Base-by-base conservation (phyloP, 345 rosid genomes). In the Bretschneidera sinensis region DNA sequence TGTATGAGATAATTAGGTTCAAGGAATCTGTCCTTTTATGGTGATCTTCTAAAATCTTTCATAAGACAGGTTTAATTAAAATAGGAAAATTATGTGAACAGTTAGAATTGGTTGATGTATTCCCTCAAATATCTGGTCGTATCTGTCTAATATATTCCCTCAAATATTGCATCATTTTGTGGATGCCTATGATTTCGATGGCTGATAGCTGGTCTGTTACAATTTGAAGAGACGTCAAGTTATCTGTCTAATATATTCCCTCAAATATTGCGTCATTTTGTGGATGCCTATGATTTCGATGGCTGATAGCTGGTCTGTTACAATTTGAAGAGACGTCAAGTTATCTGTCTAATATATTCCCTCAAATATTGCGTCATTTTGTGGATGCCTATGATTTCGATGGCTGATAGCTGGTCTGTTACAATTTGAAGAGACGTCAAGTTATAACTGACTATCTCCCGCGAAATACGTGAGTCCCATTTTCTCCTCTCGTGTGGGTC, bases 1-100 rank as follows among this genome's bases (percentile, higher is more conserved):
- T 59, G 54, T 53, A 23, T 20, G 20, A 69, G 72, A 73, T 67
- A 56, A 63, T 50, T 67, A 74, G 79, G 57, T 39, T 56, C 16
- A 53, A 56, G 58, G 31, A 48, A 55, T 43, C 24, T 63, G 65
- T 35, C 39, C 17, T 48, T 5, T 56, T 45, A 33, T 48, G 50
- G 64, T 54, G 64, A 57, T 70, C 63, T 63, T 20, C 58, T 25
- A 21, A 57, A 20, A 48, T 64, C 66, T 57, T 51, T 16, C 24
- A 24, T 39, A 14, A 5, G 45, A 64, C 48, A 62, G 15, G 49
- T 23, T 5, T 18, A 43, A 45, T 35, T 54, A 14, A 64, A 55
- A 49, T 19, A 48, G 21, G 45, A 35, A 13, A 1, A 19, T 52
- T 39, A 24, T 31, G 17, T 45, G 49, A 45, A 20, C 7, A 4